Base-by-base conservation (phyloP, 75 land plant species). In the Sequoia sempervirens region DNA sequence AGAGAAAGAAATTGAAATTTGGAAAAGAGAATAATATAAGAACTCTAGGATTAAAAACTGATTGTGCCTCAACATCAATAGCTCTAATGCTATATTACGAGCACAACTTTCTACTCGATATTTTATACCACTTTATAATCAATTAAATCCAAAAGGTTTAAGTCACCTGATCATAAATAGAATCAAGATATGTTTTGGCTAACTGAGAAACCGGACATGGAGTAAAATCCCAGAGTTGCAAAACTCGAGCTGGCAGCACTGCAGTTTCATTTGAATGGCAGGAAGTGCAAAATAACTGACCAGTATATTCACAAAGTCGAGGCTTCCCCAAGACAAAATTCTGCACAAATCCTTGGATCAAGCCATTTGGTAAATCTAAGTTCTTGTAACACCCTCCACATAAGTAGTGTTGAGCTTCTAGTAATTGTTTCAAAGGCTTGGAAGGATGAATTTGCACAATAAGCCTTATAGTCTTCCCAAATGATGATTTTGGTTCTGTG, bases 131-230 rank as follows among this genome's bases (percentile, higher is more conserved):
- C 80, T 28, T 36, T 68, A 26, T 61, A 15, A 15, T 30, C 11
- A 78, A 45, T 43, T 40, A 45, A 78, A 78, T 78, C 28, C 23
- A 23, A 26, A 78, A 26, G 30, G 5, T n/a, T 78, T 43, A 32
- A 78, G 52, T 68, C 58, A 89, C 91, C 91, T 89, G 89, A 61
- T 89, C 87, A 79, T 88, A 89, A 30, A 89, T 89, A 66, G 91
- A 89, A 83, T 89, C 90, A 2, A 89, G 85, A 85, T 89, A 89
- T 40, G 91, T 86, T 82, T 89, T 89, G 79, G 91, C 90, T 80
- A 89, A 86, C 83, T 89, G 91, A 73, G 90, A 89, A 70, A 89
- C 91, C n/a, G 73, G 81, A 20, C 87, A 81, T 47, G 84, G 91
- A 50, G 84, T 83, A 54, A 89, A 89, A 85, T 89, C 91, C 91